phyloP scores from a whole-genome alignment of 768 basidiomycete species.

The Chalciporus chontae region DNA sequence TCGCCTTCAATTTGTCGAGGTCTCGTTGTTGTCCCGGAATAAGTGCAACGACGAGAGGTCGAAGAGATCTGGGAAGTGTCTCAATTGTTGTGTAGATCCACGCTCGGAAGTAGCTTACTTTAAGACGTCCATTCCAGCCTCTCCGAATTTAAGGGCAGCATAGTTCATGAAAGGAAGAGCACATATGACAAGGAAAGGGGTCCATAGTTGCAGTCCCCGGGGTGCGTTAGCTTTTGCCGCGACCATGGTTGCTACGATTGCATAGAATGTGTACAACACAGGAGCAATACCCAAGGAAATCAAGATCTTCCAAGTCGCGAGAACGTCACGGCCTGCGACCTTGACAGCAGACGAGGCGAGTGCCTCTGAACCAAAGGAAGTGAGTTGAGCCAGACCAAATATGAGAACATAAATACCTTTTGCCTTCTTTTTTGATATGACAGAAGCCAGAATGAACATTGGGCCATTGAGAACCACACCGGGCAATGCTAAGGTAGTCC shows the following conservation, averaged over 20 bases:
- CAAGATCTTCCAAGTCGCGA: slow-evolving; percentile 96
- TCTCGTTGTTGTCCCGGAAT: slow-evolving; percentile 85
- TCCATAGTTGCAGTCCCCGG: slow-evolving; percentile 60
- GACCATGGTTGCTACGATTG: slow-evolving; percentile 69
- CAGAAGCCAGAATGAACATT: slow-evolving; percentile 85
- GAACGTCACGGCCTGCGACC: slow-evolving; percentile 92
- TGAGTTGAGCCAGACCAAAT: background rate
- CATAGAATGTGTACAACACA: slow-evolving; percentile 80
- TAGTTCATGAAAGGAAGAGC: slow-evolving; percentile 86
- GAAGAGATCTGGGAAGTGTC: slow-evolving; percentile 63
- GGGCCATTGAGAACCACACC: slow-evolving; percentile 90
- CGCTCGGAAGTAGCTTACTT: slow-evolving; percentile 59
- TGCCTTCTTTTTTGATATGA: slow-evolving; percentile 86
- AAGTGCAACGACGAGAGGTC: slow-evolving; percentile 83
- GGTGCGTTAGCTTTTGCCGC: slow-evolving; percentile 66
- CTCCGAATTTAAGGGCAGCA: slow-evolving; percentile 94
- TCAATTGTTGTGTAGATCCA: slow-evolving; percentile 4
- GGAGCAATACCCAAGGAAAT: slow-evolving; percentile 92
- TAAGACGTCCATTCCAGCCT: slow-evolving; percentile 95
- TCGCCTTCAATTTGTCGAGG: slow-evolving; percentile 70
- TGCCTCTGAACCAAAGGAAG: slow-evolving; percentile 58
- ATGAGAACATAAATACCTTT: slow-evolving; percentile 51
- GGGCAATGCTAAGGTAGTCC: slow-evolving; percentile 84
- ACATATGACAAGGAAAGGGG: slow-evolving; percentile 73
- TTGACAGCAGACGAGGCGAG: slow-evolving; percentile 94